Base-by-base conservation (phyloP, 495 filamentous ascomycete genomes). In the Penicillium turbatum region DNA sequence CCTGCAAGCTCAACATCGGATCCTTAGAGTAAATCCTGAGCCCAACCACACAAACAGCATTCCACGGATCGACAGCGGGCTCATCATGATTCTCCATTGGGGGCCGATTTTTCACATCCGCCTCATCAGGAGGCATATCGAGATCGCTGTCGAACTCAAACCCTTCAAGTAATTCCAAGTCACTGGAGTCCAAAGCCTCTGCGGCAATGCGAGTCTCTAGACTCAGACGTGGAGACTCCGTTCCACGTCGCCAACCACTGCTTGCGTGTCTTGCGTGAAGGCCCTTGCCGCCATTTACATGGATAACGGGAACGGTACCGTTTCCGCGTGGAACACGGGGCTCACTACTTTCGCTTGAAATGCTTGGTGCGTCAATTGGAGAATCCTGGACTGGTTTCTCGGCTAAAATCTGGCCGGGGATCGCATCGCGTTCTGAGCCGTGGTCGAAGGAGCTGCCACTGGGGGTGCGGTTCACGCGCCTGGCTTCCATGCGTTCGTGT, bases 11-110 rank as follows among this genome's bases (percentile, higher is more conserved):
- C 27, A 83, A 70, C 37, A 72, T 69, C 6, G 73, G 69, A 53
- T 83, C 81, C 61, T 82, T 78, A 21, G 72, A 83, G 66, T 89
- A 93, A 1, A 96, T 82, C 29, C 86, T 76, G 40, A 96, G 62
- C 0, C 90, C 89, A 0, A 93, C 81, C 2, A 92, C 87, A 38
- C 82, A 89, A 0, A 92, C 82, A 0, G 90, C 89, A 65, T 95
- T 93, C 90, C 90, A 96, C 1, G 88, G 86, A 43, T 92, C 81
- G 27, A 51, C 45, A 27, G 54, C 34, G 29, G 56, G 51, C 11
- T 48, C 51, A 5, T 62, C 46, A 6, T 51, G 10, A 0, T 49
- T 48, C 0, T 26, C 13, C 17, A 44, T 47, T 6, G 48, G 45
- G 8, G 16, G 30, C 2, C 16, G 51, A 3, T 30, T 37, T 34